phyloP scores from a whole-genome alignment of 176 grass and related monocot species.

The Musa acuminata region DNA sequence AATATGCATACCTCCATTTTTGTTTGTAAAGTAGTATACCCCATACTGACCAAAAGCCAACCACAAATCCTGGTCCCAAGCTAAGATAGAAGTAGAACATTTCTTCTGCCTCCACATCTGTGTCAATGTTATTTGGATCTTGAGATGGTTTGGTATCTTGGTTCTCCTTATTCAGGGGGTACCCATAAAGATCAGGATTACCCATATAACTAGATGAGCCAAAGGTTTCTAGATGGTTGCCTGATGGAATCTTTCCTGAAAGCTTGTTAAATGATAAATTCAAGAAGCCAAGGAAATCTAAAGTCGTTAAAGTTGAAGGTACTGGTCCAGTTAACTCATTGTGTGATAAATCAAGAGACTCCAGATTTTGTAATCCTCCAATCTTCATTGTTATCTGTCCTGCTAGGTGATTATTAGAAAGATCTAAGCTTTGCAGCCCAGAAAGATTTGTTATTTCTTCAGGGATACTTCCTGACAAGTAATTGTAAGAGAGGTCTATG shows the following conservation, averaged over 20 bases:
- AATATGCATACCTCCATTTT: too few relatives aligned
- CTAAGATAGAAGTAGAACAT: too few relatives aligned
- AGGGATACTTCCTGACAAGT: neutral
- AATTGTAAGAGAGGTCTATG: neutral
- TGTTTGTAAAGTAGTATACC: too few relatives aligned
- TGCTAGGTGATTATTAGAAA: neutral
- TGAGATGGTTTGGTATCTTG: too few relatives aligned
- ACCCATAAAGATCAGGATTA: neutral
- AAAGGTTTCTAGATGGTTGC: neutral
- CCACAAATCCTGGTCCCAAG: too few relatives aligned
- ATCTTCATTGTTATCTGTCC: neutral
- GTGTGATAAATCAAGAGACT: neutral
- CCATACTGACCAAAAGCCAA: too few relatives aligned
- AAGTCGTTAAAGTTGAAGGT: neutral
- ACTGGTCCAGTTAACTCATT: neutral
- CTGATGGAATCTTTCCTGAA: neutral
- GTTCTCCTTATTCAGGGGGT: neutral
- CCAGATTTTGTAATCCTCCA: neutral
- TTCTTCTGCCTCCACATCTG: too few relatives aligned
- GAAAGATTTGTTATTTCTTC: neutral
- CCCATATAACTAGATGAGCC: neutral
- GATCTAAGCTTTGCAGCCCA: neutral
- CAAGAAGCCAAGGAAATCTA: neutral
- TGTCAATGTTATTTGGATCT: too few relatives aligned
- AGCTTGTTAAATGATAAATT: neutral